These are phyloP conservation scores for Apiotrichum montevideense DNA, from an alignment of 1,284 basidiomycete genomes.

Conservation along the genomic window DNA sequence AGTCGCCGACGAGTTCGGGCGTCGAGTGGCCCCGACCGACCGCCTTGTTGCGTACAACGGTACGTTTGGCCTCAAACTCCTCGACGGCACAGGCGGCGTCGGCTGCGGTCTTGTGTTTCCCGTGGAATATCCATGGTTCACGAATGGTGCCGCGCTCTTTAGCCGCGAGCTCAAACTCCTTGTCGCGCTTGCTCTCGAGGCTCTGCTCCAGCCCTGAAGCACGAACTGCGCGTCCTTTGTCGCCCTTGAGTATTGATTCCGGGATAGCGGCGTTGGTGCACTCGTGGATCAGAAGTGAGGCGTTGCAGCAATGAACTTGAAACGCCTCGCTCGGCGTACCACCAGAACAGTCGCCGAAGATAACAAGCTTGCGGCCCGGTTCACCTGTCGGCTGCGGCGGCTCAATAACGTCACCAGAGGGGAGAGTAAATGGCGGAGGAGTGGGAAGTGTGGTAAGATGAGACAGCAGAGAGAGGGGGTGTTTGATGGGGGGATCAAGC, in stretches of 20 bases:
- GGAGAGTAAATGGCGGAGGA: constrained; percentile 59
- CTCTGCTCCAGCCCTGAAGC: constrained; percentile 37
- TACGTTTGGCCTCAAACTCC: constrained; percentile 40
- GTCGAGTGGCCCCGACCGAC: constrained; percentile 71
- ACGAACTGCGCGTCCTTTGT: constrained; percentile 33
- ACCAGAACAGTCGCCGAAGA: constrained; percentile 42
- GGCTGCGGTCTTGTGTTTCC: constrained; percentile 7
- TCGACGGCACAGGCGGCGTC: constrained; percentile 50
- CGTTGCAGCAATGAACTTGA: constrained; percentile 28
- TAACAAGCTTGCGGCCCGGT: constrained; percentile 50
- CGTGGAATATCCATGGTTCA: constrained; percentile 14
- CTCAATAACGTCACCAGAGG: constrained; percentile 67
- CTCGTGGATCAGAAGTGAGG: constrained; percentile 58
- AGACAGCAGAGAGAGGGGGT: constrained; percentile 66
- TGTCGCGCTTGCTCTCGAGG: constrained; percentile 34
- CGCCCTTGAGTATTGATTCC: constrained; percentile 37
- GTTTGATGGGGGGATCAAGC: constrained; percentile 57
- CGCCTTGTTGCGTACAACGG: constrained; percentile 56
- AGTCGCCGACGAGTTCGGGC: constrained; percentile 71
- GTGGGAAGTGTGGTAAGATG: constrained; percentile 54
- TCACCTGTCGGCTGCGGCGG: constrained; percentile 55
- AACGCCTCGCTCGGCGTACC: constrained; percentile 39
- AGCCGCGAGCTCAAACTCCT: constrained; percentile 20
- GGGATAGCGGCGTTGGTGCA: constrained; percentile 77
- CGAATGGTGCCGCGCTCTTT: constrained; percentile 12